A percentile compares a stretch with the other conserved stretches of the same genome.
Conservation (phyloP, 75 land plant species). For the Selaginella tamariscina region DNA sequence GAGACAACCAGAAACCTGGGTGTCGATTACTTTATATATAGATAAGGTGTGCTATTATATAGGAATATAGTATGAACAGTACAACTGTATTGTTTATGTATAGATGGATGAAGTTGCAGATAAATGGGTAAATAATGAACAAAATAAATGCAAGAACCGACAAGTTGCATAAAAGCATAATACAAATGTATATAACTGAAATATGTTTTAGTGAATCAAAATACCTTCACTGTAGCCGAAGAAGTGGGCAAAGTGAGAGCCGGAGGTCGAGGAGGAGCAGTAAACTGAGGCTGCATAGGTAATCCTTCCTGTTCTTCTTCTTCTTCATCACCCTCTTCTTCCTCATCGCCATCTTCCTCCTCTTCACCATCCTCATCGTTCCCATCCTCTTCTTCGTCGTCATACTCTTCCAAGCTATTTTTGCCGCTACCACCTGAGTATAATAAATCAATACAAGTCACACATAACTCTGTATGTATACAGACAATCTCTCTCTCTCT, state of each 20-base stretch:
- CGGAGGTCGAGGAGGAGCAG: background rate
- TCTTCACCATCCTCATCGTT: conserved; percentile 32
- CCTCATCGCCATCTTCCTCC: conserved; percentile 37
- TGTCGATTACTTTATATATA: too few species aligned
- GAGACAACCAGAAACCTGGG: too few species aligned
- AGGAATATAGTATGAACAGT: too few species aligned
- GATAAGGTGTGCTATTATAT: too few species aligned
- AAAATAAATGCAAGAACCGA: too few species aligned
- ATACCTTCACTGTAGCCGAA: conserved; percentile 8
- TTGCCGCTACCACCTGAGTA: conserved; percentile 24
- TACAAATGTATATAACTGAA: too few species aligned
- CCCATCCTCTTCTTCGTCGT: conserved; percentile 33
- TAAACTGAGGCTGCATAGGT: background rate
- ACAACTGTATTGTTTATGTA: conserved; percentile 6
- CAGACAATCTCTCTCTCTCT: too few species aligned
- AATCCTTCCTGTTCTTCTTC: conserved; percentile 36
- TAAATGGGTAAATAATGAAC: too few species aligned
- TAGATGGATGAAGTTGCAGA: conserved; percentile 12
- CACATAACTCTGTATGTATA: too few species aligned
- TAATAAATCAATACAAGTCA: too few species aligned
- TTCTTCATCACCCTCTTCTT: conserved; percentile 38
- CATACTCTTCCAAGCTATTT: conserved; percentile 27
- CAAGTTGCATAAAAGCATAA: too few species aligned
- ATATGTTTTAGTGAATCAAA: too few species aligned
- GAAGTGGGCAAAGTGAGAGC: background rate